Evolutionary conservation across 176 grass and related monocot species (phyloP).

Genomic region (Aegilops umbellulata): DNA sequence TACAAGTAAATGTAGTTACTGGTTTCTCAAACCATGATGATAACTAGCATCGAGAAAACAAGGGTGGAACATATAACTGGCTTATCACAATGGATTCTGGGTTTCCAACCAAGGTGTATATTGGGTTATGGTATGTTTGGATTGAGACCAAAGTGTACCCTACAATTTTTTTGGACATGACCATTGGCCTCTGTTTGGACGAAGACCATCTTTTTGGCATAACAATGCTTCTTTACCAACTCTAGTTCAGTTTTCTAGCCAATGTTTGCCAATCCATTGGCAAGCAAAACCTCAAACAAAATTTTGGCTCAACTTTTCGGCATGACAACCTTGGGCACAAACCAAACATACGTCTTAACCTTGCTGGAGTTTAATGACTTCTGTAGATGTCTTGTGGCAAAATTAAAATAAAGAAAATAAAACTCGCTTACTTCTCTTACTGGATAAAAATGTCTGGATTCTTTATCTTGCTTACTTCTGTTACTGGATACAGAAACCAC

Average conservation of each 20-base stretch:
- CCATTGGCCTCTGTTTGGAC: background rate
- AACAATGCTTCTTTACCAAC: background rate
- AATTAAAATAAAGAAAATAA: background rate
- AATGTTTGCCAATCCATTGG: background rate
- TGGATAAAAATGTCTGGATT: background rate
- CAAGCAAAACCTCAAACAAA: background rate
- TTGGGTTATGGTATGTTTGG: background rate
- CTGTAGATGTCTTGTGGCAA: background rate
- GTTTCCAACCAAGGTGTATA: background rate
- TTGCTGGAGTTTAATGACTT: background rate
- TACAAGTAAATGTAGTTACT: slow-evolving; percentile 2
- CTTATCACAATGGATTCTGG: background rate
- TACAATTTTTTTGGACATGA: background rate
- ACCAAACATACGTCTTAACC: background rate
- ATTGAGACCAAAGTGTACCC: too few relatives aligned
- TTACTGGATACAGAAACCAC: slow-evolving; percentile 62
- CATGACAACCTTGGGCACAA: background rate
- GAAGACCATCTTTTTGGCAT: background rate
- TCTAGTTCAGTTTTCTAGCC: background rate
- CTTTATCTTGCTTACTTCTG: background rate
- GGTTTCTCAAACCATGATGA: slow-evolving; percentile 11
- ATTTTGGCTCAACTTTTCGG: background rate
- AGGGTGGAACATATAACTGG: background rate
- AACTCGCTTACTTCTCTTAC: background rate
- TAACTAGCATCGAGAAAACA: slow-evolving; percentile 3